Evolutionary conservation across 805 yeast genomes (phyloP).

Genomic region (Cyberlindnera veronae): DNA sequence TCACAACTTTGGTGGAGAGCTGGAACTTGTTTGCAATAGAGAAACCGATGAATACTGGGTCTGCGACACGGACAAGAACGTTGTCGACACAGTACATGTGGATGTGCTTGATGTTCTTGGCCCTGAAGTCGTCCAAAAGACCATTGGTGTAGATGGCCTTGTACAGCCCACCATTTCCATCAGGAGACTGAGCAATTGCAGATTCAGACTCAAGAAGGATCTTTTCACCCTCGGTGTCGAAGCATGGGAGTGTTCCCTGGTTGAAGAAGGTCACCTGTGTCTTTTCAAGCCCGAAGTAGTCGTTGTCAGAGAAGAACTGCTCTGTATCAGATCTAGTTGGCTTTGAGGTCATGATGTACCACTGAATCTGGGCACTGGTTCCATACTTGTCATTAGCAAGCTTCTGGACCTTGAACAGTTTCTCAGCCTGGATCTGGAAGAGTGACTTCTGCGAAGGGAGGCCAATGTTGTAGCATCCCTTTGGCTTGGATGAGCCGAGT

Average conservation of each 20-base stretch:
- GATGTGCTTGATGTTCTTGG: conserved; percentile 75
- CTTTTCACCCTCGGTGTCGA: conserved; percentile 63
- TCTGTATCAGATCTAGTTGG: conserved; percentile 82
- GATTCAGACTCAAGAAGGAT: conserved; percentile 57
- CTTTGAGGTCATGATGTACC: conserved; percentile 95
- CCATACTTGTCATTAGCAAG: conserved; percentile 40
- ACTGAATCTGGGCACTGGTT: conserved; percentile 46
- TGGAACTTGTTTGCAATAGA: conserved; percentile 64
- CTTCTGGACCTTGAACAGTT: conserved; percentile 59
- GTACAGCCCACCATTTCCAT: conserved; percentile 97
- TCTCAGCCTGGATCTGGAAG: conserved; percentile 92
- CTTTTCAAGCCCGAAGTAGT: conserved; percentile 65
- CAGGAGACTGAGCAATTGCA: conserved; percentile 81
- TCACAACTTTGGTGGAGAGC: conserved; percentile 90
- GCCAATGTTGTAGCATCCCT: conserved; percentile 88
- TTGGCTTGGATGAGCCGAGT: conserved; percentile 84
- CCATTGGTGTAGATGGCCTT: conserved; percentile 68
- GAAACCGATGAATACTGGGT: conserved; percentile 82
- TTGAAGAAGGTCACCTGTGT: conserved; percentile 75
- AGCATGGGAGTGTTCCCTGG: conserved; percentile 95
- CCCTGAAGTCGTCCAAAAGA: conserved; percentile 62
- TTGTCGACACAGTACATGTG: conserved; percentile 98
- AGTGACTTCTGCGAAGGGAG: conserved; percentile 81
- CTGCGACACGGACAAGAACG: conserved; percentile 86
- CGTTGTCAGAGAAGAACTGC: conserved; percentile 54